Evolutionary conservation across 495 filamentous ascomycete species (phyloP).

Genomic region (Penicillium taxi): DNA sequence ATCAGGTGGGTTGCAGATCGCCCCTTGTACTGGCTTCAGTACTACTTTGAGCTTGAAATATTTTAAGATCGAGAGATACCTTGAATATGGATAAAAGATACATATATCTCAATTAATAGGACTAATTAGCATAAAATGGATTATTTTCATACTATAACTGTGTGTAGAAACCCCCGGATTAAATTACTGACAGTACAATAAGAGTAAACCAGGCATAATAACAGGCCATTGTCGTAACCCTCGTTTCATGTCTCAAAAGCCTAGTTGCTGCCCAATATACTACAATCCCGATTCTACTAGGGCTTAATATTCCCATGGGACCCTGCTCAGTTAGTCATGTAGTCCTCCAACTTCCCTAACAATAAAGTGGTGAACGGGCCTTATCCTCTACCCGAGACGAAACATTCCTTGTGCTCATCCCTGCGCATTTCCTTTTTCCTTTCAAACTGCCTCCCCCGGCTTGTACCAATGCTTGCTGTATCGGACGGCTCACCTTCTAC

Average conservation of each 20-base stretch:
- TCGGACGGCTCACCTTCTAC: constrained; percentile 26
- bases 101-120: too few relatives aligned
- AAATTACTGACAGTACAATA: too few relatives aligned
- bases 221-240: constrained; percentile 16
- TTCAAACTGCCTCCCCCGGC: constrained; percentile 15
- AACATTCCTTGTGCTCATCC: constrained; percentile 27
- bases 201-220: too few relatives aligned
- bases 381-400: constrained; percentile 11
- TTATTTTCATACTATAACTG: too few relatives aligned
- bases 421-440: constrained; percentile 13
- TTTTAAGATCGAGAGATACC: too few relatives aligned
- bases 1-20: too few relatives aligned
- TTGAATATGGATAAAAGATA: too few relatives aligned
- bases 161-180: too few relatives aligned
- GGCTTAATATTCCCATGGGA: too few relatives aligned
- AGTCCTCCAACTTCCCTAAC: constrained; percentile 5
- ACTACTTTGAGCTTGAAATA: too few relatives aligned
- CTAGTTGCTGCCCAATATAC: constrained; percentile 19
- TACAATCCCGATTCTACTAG: background rate
- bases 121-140: too few relatives aligned
- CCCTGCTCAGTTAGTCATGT: constrained; percentile 15
- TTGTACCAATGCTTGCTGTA: constrained; percentile 39
- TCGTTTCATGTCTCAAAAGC: constrained; percentile 20
- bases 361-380: constrained; percentile 2
- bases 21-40: too few relatives aligned